Evolutionary conservation across 1,284 basidiomycete species (phyloP).

Genomic region (Irpex lacteus): DNA sequence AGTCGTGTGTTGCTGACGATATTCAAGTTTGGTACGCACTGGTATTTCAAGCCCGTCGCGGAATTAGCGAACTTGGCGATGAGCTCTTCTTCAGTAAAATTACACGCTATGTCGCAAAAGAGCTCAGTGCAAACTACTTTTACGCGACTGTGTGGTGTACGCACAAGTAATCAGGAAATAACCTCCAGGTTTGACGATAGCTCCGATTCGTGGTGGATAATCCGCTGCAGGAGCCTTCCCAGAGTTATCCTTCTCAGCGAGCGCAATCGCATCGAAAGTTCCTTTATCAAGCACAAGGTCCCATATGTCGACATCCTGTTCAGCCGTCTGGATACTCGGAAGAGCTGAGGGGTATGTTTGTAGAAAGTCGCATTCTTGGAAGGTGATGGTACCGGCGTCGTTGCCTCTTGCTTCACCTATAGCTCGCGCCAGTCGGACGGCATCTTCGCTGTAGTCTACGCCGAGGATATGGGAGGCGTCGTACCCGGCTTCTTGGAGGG

Average conservation of each 20-base stretch:
- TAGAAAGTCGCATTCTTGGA: slow-evolving; percentile 61
- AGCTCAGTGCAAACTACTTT: background rate
- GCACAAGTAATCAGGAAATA: slow-evolving; percentile 84
- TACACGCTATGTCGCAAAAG: slow-evolving; percentile 61
- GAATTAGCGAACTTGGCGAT: slow-evolving; percentile 50
- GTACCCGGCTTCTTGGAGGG: slow-evolving; percentile 69
- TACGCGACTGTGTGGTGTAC: slow-evolving; percentile 15
- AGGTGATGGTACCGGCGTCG: slow-evolving; percentile 39
- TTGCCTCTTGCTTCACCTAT: slow-evolving; percentile 46
- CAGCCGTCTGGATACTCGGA: slow-evolving; percentile 12
- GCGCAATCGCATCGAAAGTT: slow-evolving; percentile 85
- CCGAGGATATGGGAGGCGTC: slow-evolving; percentile 55
- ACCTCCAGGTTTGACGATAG: slow-evolving; percentile 63
- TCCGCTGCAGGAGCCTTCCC: slow-evolving; percentile 53
- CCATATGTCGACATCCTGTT: slow-evolving; percentile 37
- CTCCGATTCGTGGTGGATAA: slow-evolving; percentile 63
- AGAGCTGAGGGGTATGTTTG: slow-evolving; percentile 37
- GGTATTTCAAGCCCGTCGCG: slow-evolving; percentile 53
- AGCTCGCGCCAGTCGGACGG: slow-evolving; percentile 56
- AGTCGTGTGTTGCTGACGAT: too few species aligned
- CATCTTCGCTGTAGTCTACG: slow-evolving; percentile 80
- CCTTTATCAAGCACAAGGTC: slow-evolving; percentile 77
- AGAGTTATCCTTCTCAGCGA: slow-evolving; percentile 60
- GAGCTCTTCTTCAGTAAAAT: slow-evolving; percentile 86
- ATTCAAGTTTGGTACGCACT: slow-evolving; percentile 42